A percentile compares a stretch with the other conserved stretches of the same genome.
These are phyloP conservation scores for Backusella psychrophila DNA, from an alignment of 192 early-diverging fungal genomes.

Conservation along the genomic window DNA sequence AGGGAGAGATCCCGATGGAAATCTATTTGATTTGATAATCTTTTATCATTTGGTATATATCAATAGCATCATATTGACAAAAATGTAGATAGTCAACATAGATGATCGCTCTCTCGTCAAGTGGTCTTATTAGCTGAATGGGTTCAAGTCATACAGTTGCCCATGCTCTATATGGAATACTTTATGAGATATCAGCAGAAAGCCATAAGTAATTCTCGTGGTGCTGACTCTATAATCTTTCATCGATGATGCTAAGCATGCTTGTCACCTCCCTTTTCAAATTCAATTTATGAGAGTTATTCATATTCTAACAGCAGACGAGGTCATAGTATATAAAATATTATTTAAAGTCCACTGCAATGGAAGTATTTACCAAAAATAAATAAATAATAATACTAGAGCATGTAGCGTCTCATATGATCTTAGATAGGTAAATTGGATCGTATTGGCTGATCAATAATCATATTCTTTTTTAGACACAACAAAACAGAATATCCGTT, in stretches of 20 bases:
- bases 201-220: neutral
- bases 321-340: neutral
- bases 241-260: neutral
- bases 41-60: neutral
- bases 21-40: neutral
- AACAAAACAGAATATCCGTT: slow-evolving; percentile 33
- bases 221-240: neutral
- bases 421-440: neutral
- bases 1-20: neutral
- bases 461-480: neutral
- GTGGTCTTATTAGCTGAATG: neutral
- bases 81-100: neutral
- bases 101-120: neutral
- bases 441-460: neutral
- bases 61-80: neutral
- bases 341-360: neutral
- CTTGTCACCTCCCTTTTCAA: neutral
- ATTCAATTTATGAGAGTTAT: neutral
- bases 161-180: neutral
- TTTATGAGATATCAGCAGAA: neutral
- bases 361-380: neutral
- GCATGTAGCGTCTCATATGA: neutral
- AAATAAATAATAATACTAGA: neutral
- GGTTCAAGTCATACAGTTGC: too few relatives aligned
- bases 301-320: neutral